Base-by-base conservation (phyloP, 495 filamentous ascomycete genomes). In the Penicillium herquei region DNA sequence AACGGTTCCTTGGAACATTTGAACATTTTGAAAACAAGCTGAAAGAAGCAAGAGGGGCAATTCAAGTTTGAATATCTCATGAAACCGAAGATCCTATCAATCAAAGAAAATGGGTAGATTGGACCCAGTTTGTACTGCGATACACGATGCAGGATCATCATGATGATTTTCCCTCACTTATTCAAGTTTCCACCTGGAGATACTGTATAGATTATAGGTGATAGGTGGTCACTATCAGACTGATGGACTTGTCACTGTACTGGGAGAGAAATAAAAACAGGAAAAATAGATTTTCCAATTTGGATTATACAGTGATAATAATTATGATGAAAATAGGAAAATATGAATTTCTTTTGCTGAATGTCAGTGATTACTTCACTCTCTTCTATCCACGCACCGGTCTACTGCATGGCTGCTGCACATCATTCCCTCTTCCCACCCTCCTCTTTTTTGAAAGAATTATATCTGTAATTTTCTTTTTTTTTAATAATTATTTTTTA, bases 401-500 rank as follows among this genome's bases (percentile, higher is more conserved):
- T 46, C 17, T 53, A 51, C 62, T 73, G 66, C 68, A 70, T 58
- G 34, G 9, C 12, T 37, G 49, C 64, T 74, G 71, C 71, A 74
- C 61, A 67, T 69, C 64, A 68, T 69, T 49, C 56, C 55, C 48
- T 58, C 62, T 55, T 39, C 26, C 18, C 55, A 57, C 57, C 31
- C 44, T 48, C 26, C 39, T 48, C 34, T 44, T 51, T 48, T 37
- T 37, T 37, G 8, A 37, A 10, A 10, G 8, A 10, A 37, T 37
- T 37, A 2, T 37, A 37, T 37, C 1, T 50, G 48, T 10, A 7
- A 6, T 21, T 43, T 43, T 6, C 14, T 43, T 43, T 43, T 43
- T 30, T 46, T 46, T 46, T 32, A 13, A 37, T 10, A 37, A 37
- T 37, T 13, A 3, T 10, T 13, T 37, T 37, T 37, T 3, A 13